These are phyloP conservation scores for Cryptococcus amylolentus DNA, from an alignment of 1,284 basidiomycete genomes.

Conservation along the genomic window DNA sequence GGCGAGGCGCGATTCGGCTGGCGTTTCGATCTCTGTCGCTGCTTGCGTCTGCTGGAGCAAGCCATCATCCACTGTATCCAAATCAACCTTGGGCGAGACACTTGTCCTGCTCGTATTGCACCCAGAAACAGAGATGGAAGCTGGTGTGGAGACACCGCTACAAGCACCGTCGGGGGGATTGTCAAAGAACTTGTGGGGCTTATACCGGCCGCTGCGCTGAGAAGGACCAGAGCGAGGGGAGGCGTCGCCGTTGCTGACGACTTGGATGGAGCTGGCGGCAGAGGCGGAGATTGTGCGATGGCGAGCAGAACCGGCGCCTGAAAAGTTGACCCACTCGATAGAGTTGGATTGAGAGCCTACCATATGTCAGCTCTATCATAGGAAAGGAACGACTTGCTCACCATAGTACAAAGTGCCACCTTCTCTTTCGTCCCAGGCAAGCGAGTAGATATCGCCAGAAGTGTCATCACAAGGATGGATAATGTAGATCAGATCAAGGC, in stretches of 20 bases:
- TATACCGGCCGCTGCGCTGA: constrained; percentile 44
- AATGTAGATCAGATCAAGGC: constrained; percentile 68
- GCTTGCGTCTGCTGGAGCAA: constrained; percentile 11
- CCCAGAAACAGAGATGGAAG: constrained; percentile 10
- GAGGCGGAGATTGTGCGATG: constrained; percentile 26
- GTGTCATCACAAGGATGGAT: constrained; percentile 80
- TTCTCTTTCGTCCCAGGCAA: constrained; percentile 67
- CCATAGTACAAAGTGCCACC: constrained; percentile 78
- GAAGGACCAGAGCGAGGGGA: constrained; percentile 15
- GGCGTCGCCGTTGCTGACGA: constrained; percentile 26
- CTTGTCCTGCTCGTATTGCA: constrained; percentile 6
- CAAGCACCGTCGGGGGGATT: constrained; percentile 26
- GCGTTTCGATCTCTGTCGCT: constrained; percentile 54
- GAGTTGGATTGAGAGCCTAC: constrained; percentile 75
- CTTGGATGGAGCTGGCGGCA: constrained; percentile 27
- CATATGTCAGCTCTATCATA: not conserved
- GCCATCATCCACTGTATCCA: constrained; percentile 8
- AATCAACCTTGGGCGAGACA: constrained; percentile 18
- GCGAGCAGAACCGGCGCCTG: constrained; percentile 21
- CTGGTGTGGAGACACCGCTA: constrained; percentile 23
- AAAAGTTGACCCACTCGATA: constrained; percentile 76
- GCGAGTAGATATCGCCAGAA: constrained; percentile 85
- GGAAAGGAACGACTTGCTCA: constrained; percentile 3
- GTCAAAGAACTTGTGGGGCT: constrained; percentile 45
- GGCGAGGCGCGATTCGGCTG: constrained; percentile 66